Base-by-base conservation (phyloP, 768 basidiomycete genomes). In the Termitomyces sp. region DNA sequence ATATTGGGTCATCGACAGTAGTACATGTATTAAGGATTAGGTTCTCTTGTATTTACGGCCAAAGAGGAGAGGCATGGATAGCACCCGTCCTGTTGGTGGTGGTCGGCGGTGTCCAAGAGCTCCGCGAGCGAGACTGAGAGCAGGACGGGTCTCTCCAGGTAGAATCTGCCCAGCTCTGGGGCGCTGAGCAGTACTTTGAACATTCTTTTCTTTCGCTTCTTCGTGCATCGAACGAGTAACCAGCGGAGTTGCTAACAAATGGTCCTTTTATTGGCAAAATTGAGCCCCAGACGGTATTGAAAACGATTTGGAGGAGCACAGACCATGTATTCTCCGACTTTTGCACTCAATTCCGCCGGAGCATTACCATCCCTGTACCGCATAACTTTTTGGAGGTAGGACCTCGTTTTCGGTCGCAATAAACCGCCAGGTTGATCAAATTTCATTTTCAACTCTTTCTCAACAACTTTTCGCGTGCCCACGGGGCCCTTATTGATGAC, bases 321-420 rank as follows among this genome's bases (percentile, higher is more conserved):
- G 68, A 92, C 92, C 63, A 88, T 82, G 71, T 93, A 86, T 48
- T 81, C 78, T 33, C 78, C 76, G 6, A 86, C 88, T 68, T 87
- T 89, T 63, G 75, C 69, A 58, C 79, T 78, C 28, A 94, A 69
- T 24, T 82, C 76, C 11, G 68, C 60, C 9, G 81, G 66, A 28
- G 85, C 85, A 60, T 76, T 75, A 33, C 68, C 64, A 18, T 78
- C 74, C 56, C 88, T 79, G 70, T 81, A 94, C 56, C 77, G 84
- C 22, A 94, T 74, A 4, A 88, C 79, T 72, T 92, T 92, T 66
- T 88, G 84, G 42, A 94, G 73, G 71, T 91, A 92, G 81, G 85
- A 86, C 59, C 88, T 79, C 24, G 92, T 94, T 70, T 80, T 80
- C 45, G 84, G 77, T 45, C 92, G 79, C 57, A 94, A 66, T 48